A percentile compares a stretch with the other conserved stretches of the same genome.
phyloP scores from a whole-genome alignment of 768 basidiomycete genomes.

The Calocera viscosa region DNA sequence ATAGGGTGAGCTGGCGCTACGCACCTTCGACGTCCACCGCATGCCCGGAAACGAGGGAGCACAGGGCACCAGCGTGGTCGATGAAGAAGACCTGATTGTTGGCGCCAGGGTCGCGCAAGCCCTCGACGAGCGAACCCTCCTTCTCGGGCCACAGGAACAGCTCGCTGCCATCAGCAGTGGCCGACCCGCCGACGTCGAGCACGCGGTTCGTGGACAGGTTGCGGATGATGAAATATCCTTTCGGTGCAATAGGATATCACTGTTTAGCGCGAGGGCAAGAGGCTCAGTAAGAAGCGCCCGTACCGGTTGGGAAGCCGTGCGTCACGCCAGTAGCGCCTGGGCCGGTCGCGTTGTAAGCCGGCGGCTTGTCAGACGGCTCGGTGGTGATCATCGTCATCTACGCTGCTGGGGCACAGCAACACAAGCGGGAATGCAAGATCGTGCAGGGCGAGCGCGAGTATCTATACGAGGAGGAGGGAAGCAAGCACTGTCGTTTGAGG shows the following conservation, averaged over 20 bases:
- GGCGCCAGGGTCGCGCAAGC: slow-evolving; percentile 50
- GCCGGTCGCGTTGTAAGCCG: background rate
- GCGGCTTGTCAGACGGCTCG: background rate
- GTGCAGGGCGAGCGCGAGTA: background rate
- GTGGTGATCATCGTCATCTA: background rate
- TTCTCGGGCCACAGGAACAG: slow-evolving; percentile 59
- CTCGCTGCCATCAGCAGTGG: slow-evolving; percentile 47
- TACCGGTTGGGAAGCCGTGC: background rate
- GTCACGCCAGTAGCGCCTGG: background rate
- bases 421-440: no score
- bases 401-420: no score
- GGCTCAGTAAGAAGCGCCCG: background rate
- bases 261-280: no score
- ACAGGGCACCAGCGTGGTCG: slow-evolving; percentile 61
- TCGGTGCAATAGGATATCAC: background rate
- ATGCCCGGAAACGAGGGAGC: slow-evolving; percentile 67
- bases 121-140: slow-evolving; percentile 68
- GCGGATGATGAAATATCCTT: slow-evolving; percentile 52
- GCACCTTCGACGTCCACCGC: slow-evolving; percentile 68
- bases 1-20: slow-evolving; percentile 10
- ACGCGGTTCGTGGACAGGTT: slow-evolving; percentile 42
- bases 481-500: background rate
- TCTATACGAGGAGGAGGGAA: background rate
- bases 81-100: slow-evolving; percentile 86
- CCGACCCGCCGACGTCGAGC: slow-evolving; percentile 44